phyloP scores from a whole-genome alignment of 495 filamentous ascomycete genomes.

The Aspergillus baeticus region DNA sequence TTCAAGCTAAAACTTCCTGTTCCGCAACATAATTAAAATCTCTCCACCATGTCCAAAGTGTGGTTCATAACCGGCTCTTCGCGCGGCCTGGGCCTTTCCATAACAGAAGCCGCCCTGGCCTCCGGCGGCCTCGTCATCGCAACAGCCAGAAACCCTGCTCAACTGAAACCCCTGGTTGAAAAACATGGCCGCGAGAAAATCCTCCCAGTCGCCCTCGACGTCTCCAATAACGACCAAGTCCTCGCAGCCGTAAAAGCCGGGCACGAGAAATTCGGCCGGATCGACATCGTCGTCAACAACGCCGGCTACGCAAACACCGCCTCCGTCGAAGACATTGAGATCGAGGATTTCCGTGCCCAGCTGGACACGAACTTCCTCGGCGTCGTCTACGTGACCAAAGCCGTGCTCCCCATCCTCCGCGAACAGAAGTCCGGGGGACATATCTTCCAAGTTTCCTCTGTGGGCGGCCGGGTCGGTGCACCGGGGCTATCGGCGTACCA shows the following conservation, averaged over 20 bases:
- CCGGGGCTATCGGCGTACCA: conserved; percentile 43
- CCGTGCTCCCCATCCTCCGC: conserved; percentile 43
- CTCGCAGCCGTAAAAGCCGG: conserved; percentile 8
- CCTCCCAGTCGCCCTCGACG: conserved; percentile 42
- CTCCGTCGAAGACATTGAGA: conserved; percentile 26
- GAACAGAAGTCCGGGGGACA: conserved; percentile 26
- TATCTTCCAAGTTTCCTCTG: conserved; percentile 34
- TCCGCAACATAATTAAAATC: too few species aligned
- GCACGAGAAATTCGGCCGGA: conserved; percentile 11
- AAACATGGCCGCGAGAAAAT: conserved; percentile 20
- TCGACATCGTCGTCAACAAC: conserved; percentile 34
- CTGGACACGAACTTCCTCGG: conserved; percentile 49
- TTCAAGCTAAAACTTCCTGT: too few species aligned
- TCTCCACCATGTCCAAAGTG: conserved; percentile 8
- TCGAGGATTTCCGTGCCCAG: conserved; percentile 20
- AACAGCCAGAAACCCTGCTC: conserved; percentile 46
- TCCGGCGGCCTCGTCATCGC: conserved; percentile 56
- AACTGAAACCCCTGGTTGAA: conserved; percentile 22
- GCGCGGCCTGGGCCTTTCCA: conserved; percentile 50
- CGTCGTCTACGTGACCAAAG: conserved; percentile 38
- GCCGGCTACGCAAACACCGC: conserved; percentile 30
- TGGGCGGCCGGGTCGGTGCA: conserved; percentile 33
- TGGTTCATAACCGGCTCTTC: conserved; percentile 59
- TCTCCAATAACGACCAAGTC: conserved; percentile 20
- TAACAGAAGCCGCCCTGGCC: conserved; percentile 43